A percentile compares a stretch with the other conserved stretches of the same genome.
phyloP scores from a whole-genome alignment of 306 rosid genomes.

The Trifolium dubium region DNA sequence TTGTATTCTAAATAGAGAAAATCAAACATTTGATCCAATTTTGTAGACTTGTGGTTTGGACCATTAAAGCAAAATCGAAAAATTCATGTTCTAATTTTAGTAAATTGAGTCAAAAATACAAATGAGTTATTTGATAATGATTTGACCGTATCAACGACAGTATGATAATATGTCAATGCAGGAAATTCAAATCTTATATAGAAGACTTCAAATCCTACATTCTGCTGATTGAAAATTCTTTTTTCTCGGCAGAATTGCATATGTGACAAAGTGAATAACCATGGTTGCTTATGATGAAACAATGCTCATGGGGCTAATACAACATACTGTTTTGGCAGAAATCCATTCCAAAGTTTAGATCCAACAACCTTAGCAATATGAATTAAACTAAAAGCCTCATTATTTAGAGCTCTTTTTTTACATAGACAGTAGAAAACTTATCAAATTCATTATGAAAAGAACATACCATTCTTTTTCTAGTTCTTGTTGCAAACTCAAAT shows the following conservation, averaged over 20 bases:
- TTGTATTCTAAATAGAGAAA: not conserved
- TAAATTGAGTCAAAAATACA: not conserved
- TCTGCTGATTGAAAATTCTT: slow-evolving; percentile 34
- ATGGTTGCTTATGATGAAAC: too few relatives aligned
- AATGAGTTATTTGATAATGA: not conserved
- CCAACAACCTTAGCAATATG: too few relatives aligned
- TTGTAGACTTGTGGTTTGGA: not conserved
- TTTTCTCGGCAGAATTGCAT: slow-evolving; percentile 6
- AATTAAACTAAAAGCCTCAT: too few relatives aligned
- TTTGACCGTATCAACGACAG: not conserved
- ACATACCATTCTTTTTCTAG: too few relatives aligned
- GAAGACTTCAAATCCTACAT: not conserved
- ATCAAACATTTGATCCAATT: not conserved
- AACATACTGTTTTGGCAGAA: too few relatives aligned
- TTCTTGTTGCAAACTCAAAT: too few relatives aligned
- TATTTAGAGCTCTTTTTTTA: too few relatives aligned
- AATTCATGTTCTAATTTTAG: not conserved
- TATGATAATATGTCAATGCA: not conserved
- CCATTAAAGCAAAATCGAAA: not conserved
- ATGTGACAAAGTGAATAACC: not conserved
- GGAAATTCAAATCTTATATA: not conserved
- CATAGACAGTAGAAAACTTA: too few relatives aligned
- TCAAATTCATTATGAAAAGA: too few relatives aligned
- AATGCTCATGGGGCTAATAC: too few relatives aligned
- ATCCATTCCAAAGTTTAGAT: too few relatives aligned